Evolutionary conservation across 176 grass and related monocot species (phyloP).

Genomic region (Puccinellia tenuiflora): DNA sequence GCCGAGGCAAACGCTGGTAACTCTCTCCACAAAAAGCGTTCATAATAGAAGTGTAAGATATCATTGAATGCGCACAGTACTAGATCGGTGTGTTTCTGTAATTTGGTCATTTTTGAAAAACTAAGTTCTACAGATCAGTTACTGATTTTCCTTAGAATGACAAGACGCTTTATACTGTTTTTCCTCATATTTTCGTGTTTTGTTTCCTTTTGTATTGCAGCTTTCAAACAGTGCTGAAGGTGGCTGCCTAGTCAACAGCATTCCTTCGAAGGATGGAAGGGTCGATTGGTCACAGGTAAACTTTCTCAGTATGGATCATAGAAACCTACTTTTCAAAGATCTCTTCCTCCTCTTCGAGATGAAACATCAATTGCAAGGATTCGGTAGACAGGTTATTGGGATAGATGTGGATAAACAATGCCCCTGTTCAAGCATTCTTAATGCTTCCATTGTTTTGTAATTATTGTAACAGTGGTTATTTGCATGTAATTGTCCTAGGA

Average conservation of each 20-base stretch:
- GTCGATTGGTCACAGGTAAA: slow-evolving; percentile 98
- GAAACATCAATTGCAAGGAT: too few relatives aligned
- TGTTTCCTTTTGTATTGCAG: slow-evolving; percentile 49
- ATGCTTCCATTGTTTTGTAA: neutral
- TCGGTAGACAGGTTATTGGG: too few relatives aligned
- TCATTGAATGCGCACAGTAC: neutral
- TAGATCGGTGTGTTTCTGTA: neutral
- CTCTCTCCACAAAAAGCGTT: neutral
- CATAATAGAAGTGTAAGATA: neutral
- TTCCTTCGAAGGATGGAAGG: slow-evolving; percentile 86
- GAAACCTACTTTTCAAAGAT: too few relatives aligned
- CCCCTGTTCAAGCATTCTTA: slow-evolving; percentile 3
- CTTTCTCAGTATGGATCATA: neutral
- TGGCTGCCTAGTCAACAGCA: slow-evolving; percentile 55
- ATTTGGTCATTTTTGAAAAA: neutral
- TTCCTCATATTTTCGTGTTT: neutral
- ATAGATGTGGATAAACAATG: too few relatives aligned
- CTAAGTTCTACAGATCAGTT: neutral
- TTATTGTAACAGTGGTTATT: slow-evolving; percentile 25
- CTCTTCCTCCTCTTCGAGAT: too few relatives aligned
- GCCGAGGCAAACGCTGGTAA: neutral
- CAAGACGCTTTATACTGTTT: neutral
- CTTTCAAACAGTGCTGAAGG: slow-evolving; percentile 70
- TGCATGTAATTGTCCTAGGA: slow-evolving; percentile 54
- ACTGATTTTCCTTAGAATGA: slow-evolving; percentile 12